These are phyloP conservation scores for Simplicillium sp. DNA, from an alignment of 2,329 filamentous ascomycete genomes.

Conservation along the genomic window DNA sequence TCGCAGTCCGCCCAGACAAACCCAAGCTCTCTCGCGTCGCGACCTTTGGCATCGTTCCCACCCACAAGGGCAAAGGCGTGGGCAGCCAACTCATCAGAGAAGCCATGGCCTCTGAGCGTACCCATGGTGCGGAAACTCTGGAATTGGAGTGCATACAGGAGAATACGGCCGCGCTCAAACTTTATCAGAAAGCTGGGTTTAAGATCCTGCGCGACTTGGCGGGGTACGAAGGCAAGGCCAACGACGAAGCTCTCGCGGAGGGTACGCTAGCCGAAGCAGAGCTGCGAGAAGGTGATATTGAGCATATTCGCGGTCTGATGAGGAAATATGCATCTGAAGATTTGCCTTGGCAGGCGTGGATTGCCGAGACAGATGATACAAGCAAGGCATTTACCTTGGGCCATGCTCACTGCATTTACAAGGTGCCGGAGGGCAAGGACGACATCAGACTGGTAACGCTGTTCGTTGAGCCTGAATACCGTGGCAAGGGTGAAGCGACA, in stretches of 20 bases:
- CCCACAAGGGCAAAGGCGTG: slow-evolving; percentile 8
- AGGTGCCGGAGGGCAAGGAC: slow-evolving; percentile 8
- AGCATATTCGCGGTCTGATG: slow-evolving; percentile 8
- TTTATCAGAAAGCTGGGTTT: slow-evolving; percentile 12
- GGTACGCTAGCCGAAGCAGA: neutral
- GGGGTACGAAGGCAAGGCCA: slow-evolving; percentile 8
- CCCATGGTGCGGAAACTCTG: slow-evolving; percentile 5
- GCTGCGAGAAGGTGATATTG: slow-evolving; percentile 5
- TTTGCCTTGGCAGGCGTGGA: slow-evolving; percentile 11
- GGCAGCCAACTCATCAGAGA: slow-evolving; percentile 6
- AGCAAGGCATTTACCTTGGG: slow-evolving; percentile 9
- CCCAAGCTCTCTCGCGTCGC: slow-evolving; percentile 10
- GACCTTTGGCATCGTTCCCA: slow-evolving; percentile 11
- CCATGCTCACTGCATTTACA: slow-evolving; percentile 11
- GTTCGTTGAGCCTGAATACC: slow-evolving; percentile 10
- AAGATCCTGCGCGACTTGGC: slow-evolving; percentile 6
- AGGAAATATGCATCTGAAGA: slow-evolving; percentile 6
- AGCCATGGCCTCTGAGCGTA: slow-evolving; percentile 7
- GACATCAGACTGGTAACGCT: slow-evolving; percentile 7
- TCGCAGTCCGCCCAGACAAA: slow-evolving; percentile 10
- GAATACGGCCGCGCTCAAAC: slow-evolving; percentile 9
- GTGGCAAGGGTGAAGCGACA: slow-evolving; percentile 9
- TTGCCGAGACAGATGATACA: slow-evolving; percentile 1
- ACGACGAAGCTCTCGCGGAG: neutral
- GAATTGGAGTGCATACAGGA: slow-evolving; percentile 13